A percentile compares a stretch with the other conserved stretches of the same genome.
Evolutionary conservation across 2,329 filamentous ascomycete genomes (phyloP).

Genomic region (Paecilomyces variotii): DNA sequence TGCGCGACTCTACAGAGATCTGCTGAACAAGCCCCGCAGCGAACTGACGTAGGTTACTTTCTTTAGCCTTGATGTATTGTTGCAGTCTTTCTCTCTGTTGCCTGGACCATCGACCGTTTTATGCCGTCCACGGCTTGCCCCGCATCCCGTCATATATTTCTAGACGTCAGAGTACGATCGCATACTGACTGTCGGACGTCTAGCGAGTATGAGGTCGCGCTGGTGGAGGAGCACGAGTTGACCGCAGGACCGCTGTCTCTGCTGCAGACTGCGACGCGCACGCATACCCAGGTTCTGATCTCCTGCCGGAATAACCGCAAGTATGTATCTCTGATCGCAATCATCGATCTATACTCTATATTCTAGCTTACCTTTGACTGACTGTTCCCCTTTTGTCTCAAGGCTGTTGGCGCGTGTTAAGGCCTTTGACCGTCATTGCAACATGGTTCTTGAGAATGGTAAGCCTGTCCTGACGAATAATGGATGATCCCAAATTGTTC

Average conservation of each 20-base stretch:
- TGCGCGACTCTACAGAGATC: conserved; percentile 55
- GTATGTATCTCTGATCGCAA: background rate
- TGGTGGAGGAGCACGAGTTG: conserved; percentile 72
- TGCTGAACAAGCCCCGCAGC: conserved; percentile 77
- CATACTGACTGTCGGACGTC: background rate
- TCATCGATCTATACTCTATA: background rate
- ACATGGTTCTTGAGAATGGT: conserved; percentile 88
- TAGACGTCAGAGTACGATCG: background rate
- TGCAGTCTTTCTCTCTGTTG: background rate
- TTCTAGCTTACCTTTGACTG: background rate
- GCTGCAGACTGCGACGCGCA: conserved; percentile 90
- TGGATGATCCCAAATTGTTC: background rate
- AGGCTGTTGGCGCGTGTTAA: conserved; percentile 86
- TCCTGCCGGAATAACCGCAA: conserved; percentile 98
- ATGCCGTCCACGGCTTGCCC: background rate
- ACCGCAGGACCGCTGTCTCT: conserved; percentile 79
- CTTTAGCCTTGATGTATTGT: background rate
- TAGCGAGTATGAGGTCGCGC: conserved; percentile 85
- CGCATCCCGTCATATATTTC: conserved; percentile 13
- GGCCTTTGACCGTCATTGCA: conserved; percentile 97
- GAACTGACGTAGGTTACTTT: conserved; percentile 70
- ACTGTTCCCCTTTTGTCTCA: background rate
- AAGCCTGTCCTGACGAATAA: background rate
- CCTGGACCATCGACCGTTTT: background rate
- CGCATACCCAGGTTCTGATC: conserved; percentile 91